Base-by-base conservation (phyloP, 495 filamentous ascomycete genomes). In the Neurospora sp. region DNA sequence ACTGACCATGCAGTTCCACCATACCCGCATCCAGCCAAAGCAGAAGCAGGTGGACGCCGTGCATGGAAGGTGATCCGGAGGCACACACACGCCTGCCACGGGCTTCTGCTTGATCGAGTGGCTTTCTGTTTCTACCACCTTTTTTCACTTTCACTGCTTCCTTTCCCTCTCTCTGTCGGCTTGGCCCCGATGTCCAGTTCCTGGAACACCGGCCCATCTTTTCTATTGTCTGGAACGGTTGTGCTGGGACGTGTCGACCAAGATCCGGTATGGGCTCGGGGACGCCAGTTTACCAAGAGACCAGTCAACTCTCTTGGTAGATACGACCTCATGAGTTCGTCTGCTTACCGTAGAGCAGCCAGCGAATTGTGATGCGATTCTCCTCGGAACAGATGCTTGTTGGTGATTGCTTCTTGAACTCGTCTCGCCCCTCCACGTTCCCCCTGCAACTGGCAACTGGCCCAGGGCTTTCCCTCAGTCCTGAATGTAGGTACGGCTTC, bases 91-190 rank as follows among this genome's bases (percentile, higher is more conserved):
- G 12, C 27, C 53, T 18, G 14, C 48, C 38, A 37, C 72, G 44
- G 74, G 42, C 46, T 38, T 68, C 37, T 75, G 74, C 72, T 74
- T 73, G 61, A 74, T 77, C 75, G 74, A 72, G 68, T 69, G 70
- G 72, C 44, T 71, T 71, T n/a, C 22, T 68, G 53, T 66, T 66
- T 37, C 14, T 66, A 66, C 27, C 53, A 35, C 27, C 6, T 37
- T 27, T 27, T 20, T 22, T 59, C 48, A 18, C 31, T 37, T 37
- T 18, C 27, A 66, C 22, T 66, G 53, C 6, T 16, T 37, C 14
- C 12, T 16, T 66, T 66, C 14, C 27, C 22, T 61, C 48, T 59
- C 53, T 61, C 14, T 35, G 53, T 37, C 53, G 53, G 27, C 53
- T 66, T 66, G 27, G 31, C 27, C 14, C 31, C 12, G 27, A 35